Evolutionary conservation across 2,329 filamentous ascomycete genomes (phyloP).

Genomic region (Fusarium proliferatum): DNA sequence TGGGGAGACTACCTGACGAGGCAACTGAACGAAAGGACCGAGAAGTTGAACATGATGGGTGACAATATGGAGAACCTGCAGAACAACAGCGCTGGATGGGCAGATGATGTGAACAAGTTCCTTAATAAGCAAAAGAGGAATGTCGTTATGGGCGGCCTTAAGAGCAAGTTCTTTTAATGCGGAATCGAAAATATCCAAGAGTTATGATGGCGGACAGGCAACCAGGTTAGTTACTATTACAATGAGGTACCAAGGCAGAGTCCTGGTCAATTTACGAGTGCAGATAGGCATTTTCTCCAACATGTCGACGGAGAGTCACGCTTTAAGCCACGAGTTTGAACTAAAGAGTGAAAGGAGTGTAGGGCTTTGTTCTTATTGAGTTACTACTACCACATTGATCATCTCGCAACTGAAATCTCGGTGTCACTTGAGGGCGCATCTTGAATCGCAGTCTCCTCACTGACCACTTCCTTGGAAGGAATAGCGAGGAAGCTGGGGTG

Average conservation of each 20-base stretch:
- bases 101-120: constrained; percentile 88
- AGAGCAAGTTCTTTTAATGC: constrained; percentile 65
- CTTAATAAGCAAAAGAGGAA: constrained; percentile 89
- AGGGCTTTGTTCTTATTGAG: background rate
- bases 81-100: constrained; percentile 83
- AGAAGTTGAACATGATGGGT: constrained; percentile 83
- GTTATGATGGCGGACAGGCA: background rate
- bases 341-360: background rate
- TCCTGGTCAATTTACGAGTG: background rate
- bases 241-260: constrained; percentile 23
- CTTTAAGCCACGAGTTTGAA: background rate
- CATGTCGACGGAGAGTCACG: background rate
- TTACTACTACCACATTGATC: background rate
- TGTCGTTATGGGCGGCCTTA: constrained; percentile 76
- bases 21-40: constrained; percentile 89
- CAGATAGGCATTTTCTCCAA: background rate
- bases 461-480: background rate
- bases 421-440: background rate
- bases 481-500: background rate
- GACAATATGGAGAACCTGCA: constrained; percentile 88
- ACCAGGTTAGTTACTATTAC: constrained; percentile 3
- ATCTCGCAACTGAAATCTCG: background rate
- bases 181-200: background rate
- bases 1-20: constrained; percentile 85
- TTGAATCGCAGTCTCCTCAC: background rate